Evolutionary conservation across 768 basidiomycete genomes (phyloP), one percentile per base, ranked within the genome.

Genomic region (Chiua virens): DNA sequence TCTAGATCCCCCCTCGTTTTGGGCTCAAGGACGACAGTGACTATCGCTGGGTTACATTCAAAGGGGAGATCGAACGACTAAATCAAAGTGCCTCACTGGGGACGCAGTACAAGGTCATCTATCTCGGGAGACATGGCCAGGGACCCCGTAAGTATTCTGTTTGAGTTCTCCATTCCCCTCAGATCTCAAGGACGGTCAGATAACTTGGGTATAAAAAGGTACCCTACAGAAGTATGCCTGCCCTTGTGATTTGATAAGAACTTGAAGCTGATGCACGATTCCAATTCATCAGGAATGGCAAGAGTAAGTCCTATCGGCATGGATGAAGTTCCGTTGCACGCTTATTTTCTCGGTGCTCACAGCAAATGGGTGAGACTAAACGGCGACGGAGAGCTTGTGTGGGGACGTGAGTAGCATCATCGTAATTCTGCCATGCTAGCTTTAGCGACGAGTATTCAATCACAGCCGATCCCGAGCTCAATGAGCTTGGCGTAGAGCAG

Each of bases 81-180:
- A 85, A 87, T 51, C 52, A 59, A 1, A 54, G 58, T 3, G 75
- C 79, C 1, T 63, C 66, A 2, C 45, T 59, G 0, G 70, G 67
- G 3, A 72, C 71, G 23, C 67, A 67, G 11, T 85, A 83, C 70
- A 91, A 89, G 59, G 71, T 86, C 18, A 60, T 89, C 49, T 79
- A 85, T 52, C 66, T 89, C 4, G 80, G 79, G 2, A 74, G 89
- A 52, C 89, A 92, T 53, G 89, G 89, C 3, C 72, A 89, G 65
- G 88, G 87, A 47, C 80, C 75, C 58, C 87, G 87, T 88, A 64
- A 56, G 85, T 71, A 28, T 5, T 17, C 34, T 23, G 11, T 32
- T 8, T 15, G 22, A 30, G 22, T 11, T 17, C 9, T 32, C 18
- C 20, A 38, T 8, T 4, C 18, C 22, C 30, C 9, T 21, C 21